Base-by-base conservation (phyloP, 2,329 filamentous ascomycete species). In the Aspergillus jensenii region DNA sequence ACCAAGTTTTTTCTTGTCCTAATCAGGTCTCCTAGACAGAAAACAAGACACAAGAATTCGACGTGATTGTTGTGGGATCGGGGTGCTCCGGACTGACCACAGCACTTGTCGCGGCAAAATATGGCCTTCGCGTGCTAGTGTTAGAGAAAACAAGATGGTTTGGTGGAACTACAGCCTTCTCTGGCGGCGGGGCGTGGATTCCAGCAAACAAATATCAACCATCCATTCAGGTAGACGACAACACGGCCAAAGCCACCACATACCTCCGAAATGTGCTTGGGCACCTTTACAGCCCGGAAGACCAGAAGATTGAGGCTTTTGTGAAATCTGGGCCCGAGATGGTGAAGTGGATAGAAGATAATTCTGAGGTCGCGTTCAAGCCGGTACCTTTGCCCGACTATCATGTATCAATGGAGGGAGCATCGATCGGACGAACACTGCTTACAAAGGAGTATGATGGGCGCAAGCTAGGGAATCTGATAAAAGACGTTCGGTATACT, bases 121-220 rank as follows among this genome's bases (percentile, higher is more conserved):
- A 40, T 17, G 52, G 52, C 3, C 52, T 54, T 5, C 27, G 33
- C 19, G 31, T n/a, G 17, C 41, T 54, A 4, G 27, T 54, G n/a
- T 21, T 54, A 12, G 52, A 54, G 17, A 54, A 54, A 47, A 39
- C 25, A 8, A 23, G 9, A 23, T 27, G n/a, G 15, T 15, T 46
- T n/a, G 52, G 52, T 5, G 52, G 52, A 3, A 31, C 52, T 3
- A 37, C 52, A 3, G 52, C 52, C 14, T 37, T 37, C 17, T 54
- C 52, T 14, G 52, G 52, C 23, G 52, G 52, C 11, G 52, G 52
- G 5, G 17, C 43, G 15, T 54, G 52, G 52, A 47, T 54, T 19
- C 52, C 52, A 6, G 17, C 19, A 37, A 54, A 54, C 31, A 37
- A 37, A 12, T 23, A 44, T n/a, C 39, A 43, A n/a, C 27, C 17